phyloP scores from a whole-genome alignment of 192 early-diverging fungal genomes.

The Spinellus fusiger region DNA sequence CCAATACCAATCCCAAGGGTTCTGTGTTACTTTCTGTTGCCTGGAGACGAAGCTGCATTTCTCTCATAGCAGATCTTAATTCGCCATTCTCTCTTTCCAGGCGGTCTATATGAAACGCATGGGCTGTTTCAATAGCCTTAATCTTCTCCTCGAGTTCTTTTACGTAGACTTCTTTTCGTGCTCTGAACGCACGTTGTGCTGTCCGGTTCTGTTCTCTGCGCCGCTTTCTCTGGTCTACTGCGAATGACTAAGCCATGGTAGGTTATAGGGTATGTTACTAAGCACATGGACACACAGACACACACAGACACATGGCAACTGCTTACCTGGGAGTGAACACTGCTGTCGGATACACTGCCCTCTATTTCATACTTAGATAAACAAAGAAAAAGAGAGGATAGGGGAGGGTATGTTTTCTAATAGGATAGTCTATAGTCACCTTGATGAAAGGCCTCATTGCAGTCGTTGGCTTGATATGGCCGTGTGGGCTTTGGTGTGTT shows the following conservation, averaged over 20 bases:
- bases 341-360: too few relatives aligned
- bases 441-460: too few relatives aligned
- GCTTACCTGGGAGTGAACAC: too few relatives aligned
- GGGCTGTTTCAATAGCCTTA: slow-evolving; percentile 55
- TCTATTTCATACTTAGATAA: too few relatives aligned
- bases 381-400: too few relatives aligned
- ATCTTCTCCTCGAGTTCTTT: slow-evolving; percentile 74
- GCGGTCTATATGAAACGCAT: slow-evolving; percentile 33
- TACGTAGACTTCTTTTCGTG: slow-evolving; percentile 80
- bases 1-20: too few relatives aligned
- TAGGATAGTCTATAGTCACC: too few relatives aligned
- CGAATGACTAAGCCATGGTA: neutral
- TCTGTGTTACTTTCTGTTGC: neutral
- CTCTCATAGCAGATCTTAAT: neutral
- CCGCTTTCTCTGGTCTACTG: slow-evolving; percentile 9
- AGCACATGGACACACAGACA: too few relatives aligned
- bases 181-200: slow-evolving; percentile 68
- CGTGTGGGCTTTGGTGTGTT: too few relatives aligned
- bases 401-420: too few relatives aligned
- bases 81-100: slow-evolving; percentile 21
- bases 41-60: neutral
- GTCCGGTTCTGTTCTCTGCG: slow-evolving; percentile 34
- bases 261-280: neutral
- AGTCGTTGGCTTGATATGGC: too few relatives aligned
- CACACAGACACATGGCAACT: too few relatives aligned